Evolutionary conservation across 192 early-diverging fungal species (phyloP).

Genomic region (Haplosporangium gracile): DNA sequence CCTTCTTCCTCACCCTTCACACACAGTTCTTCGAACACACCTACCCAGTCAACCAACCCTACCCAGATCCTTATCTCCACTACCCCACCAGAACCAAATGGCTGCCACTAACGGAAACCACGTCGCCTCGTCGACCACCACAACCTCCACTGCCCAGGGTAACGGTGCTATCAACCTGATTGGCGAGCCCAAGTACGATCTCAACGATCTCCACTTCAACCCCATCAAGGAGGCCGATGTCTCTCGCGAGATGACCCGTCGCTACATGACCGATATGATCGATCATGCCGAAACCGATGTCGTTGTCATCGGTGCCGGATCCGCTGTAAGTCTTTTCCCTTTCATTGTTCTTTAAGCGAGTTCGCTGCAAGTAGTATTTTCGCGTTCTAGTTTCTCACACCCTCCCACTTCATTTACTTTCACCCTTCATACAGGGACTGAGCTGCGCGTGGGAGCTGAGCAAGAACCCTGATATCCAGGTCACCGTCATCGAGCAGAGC

Average conservation of each 20-base stretch:
- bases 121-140: conserved; percentile 21
- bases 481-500: conserved; percentile 78
- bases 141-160: conserved; percentile 40
- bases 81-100: conserved; percentile 24
- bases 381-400: conserved; percentile 1
- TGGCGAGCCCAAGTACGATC: conserved; percentile 53
- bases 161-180: conserved; percentile 46
- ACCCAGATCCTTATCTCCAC: neutral
- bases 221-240: conserved; percentile 75
- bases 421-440: conserved; percentile 60
- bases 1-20: conserved; percentile 10
- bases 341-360: neutral
- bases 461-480: conserved; percentile 74
- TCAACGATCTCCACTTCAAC: conserved; percentile 62
- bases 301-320: conserved; percentile 80
- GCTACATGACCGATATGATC: conserved; percentile 77
- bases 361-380: too few species aligned
- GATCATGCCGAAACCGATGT: conserved; percentile 78
- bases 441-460: conserved; percentile 76
- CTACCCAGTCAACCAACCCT: neutral
- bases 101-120: conserved; percentile 19
- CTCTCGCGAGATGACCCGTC: conserved; percentile 71
- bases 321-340: conserved; percentile 62
- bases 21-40: conserved; percentile 2
- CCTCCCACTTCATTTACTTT: neutral